These are phyloP conservation scores for Tricladium varicosporioides DNA, from an alignment of 2,329 filamentous ascomycete species.

Conservation along the genomic window DNA sequence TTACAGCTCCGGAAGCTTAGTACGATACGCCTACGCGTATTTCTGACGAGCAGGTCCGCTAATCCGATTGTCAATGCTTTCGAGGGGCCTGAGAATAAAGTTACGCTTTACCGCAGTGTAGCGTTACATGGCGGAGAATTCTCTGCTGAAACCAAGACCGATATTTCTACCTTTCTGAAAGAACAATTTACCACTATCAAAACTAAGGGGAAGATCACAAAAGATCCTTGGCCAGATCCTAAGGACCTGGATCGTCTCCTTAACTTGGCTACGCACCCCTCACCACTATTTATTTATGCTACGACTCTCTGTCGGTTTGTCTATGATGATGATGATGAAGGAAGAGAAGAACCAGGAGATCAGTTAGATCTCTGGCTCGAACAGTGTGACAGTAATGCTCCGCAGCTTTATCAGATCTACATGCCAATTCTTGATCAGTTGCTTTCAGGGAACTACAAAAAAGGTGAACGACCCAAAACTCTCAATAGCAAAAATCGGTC, in stretches of 20 bases:
- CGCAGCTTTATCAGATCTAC: background rate
- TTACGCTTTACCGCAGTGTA: background rate
- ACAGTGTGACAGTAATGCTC: background rate
- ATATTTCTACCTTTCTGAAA: constrained; percentile 14
- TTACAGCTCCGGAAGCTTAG: constrained; percentile 9
- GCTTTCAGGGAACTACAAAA: background rate
- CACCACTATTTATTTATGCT: background rate
- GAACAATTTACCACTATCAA: background rate
- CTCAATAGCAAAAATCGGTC: background rate
- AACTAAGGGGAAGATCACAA: background rate
- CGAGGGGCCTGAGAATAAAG: background rate
- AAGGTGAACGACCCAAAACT: background rate
- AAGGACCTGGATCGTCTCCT: background rate
- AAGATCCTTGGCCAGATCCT: background rate
- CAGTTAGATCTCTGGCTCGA: background rate
- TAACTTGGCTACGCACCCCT: background rate
- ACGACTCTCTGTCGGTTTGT: background rate
- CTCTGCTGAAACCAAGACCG: background rate
- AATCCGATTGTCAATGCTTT: constrained; percentile 23
- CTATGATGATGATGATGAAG: background rate
- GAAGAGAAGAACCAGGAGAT: background rate
- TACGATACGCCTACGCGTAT: constrained; percentile 16
- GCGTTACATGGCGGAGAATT: background rate
- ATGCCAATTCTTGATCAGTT: background rate
- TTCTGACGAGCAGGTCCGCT: constrained; percentile 29